phyloP scores from a whole-genome alignment of 495 filamentous ascomycete species.

The Parathielavia appendiculata region DNA sequence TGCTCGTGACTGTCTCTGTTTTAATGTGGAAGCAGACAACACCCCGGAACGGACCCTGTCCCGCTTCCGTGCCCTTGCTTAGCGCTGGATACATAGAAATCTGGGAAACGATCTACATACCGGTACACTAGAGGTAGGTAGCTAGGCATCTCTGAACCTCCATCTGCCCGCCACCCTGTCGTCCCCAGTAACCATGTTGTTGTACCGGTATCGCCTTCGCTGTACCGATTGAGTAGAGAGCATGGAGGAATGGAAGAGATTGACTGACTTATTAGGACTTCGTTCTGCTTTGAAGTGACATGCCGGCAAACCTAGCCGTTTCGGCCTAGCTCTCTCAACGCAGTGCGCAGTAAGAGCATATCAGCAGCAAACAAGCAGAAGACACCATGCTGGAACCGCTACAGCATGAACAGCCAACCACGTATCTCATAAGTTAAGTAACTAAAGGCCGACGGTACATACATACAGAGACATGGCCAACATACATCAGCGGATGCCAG shows the following conservation, averaged over 20 bases:
- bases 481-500: conserved; percentile 6
- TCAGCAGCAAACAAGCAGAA: too few species aligned
- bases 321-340: too few species aligned
- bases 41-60: neutral
- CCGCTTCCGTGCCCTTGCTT: neutral
- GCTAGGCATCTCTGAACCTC: neutral
- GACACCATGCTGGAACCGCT: too few species aligned
- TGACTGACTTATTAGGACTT: too few species aligned
- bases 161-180: neutral
- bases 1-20: neutral
- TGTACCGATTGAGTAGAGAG: too few species aligned
- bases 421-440: conserved; percentile 5
- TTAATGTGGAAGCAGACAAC: neutral
- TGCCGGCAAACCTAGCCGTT: too few species aligned
- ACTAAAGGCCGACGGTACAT: neutral
- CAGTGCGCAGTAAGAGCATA: too few species aligned
- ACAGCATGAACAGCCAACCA: neutral
- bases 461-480: conserved; percentile 13
- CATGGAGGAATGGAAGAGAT: too few species aligned
- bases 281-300: too few species aligned
- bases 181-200: neutral
- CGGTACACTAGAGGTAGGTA: too few species aligned
- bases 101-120: neutral
- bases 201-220: neutral
- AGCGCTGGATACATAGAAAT: neutral